Percentiles rank a stretch among this genome's conserved stretches.
Conservation (phyloP, 495 filamentous ascomycete genomes). For the Aspergillus funiculosus region DNA sequence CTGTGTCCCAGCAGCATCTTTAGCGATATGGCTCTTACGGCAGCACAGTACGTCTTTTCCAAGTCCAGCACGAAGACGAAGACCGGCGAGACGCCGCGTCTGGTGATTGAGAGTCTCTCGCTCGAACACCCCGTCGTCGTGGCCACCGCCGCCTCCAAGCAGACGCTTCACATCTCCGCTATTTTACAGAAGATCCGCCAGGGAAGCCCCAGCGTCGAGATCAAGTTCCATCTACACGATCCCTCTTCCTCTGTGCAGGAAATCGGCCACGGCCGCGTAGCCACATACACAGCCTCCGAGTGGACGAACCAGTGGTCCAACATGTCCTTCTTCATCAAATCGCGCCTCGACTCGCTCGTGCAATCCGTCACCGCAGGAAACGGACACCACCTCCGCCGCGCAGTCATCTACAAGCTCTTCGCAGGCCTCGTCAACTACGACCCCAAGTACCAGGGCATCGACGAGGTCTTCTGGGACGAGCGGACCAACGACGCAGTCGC, state of each 20-base stretch:
- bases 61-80: too few species aligned
- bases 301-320: not conserved
- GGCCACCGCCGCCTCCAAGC: not conserved
- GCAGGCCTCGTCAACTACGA: conserved; percentile 3
- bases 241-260: not conserved
- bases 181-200: not conserved
- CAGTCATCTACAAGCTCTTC: not conserved
- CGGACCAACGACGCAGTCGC: not conserved
- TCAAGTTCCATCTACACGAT: not conserved
- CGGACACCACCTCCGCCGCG: not conserved
- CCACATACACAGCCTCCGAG: not conserved
- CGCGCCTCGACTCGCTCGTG: too few species aligned
- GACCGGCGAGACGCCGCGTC: too few species aligned
- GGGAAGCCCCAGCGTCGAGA: not conserved
- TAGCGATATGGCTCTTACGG: conserved; percentile 8
- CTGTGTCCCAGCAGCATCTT: conserved; percentile 23
- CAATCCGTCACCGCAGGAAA: not conserved
- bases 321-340: too few species aligned
- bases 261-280: not conserved
- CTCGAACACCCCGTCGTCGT: not conserved
- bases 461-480: not conserved
- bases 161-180: not conserved
- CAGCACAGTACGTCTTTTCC: too few species aligned
- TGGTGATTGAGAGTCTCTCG: not conserved
- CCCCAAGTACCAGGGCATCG: not conserved